Conservation (phyloP, 768 basidiomycete species). For the Tricholoma flavovirens region DNA sequence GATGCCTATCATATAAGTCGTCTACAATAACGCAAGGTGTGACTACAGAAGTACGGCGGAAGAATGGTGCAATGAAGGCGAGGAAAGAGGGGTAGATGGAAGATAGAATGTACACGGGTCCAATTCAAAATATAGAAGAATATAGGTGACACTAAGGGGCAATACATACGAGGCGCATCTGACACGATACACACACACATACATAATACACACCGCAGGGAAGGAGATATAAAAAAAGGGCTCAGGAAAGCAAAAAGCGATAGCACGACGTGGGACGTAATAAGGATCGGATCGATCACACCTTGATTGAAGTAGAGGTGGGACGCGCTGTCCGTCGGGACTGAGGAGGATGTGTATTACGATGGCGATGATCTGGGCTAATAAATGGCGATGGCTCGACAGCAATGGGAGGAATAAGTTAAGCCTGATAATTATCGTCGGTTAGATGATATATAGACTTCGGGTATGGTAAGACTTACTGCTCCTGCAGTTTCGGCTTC, state of each 20-base stretch:
- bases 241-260: slow-evolving; percentile 15
- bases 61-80: not conserved
- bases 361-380: slow-evolving; percentile 6
- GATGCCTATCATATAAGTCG: not conserved
- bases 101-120: slow-evolving; percentile 1
- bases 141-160: not conserved
- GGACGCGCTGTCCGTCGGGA: slow-evolving; percentile 10
- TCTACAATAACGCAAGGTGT: not conserved
- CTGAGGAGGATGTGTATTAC: slow-evolving; percentile 8
- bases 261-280: slow-evolving; percentile 16
- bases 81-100: not conserved
- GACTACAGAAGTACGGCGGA: not conserved
- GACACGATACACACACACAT: not conserved
- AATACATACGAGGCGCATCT: not conserved
- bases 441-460: not conserved
- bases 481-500: slow-evolving; percentile 33
- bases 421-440: slow-evolving; percentile 3
- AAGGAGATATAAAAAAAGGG: slow-evolving; percentile 9
- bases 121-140: not conserved
- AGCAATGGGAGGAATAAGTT: not conserved
- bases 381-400: slow-evolving; percentile 8
- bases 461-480: not conserved
- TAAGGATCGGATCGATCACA: slow-evolving; percentile 6
- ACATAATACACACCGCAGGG: not conserved
- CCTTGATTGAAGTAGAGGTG: slow-evolving; percentile 4